Conservation (phyloP, 306 rosid species). For the Begonia masoniana region DNA sequence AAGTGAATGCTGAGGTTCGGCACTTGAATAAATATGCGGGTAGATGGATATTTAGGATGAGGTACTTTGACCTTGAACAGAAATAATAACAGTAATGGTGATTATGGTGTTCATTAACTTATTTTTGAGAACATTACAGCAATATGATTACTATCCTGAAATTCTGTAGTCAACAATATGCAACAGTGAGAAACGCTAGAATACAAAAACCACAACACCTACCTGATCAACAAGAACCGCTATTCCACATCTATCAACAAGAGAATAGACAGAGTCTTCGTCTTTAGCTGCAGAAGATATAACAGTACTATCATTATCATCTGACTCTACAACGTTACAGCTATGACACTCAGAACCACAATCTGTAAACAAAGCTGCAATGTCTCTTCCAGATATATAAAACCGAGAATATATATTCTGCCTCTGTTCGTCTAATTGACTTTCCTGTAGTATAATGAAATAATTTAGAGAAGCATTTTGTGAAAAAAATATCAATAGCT, state of each 20-base stretch:
- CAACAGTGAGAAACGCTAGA: too few relatives aligned
- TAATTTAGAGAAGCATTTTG: constrained; percentile 16
- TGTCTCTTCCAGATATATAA: constrained; percentile 80
- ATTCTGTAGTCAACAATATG: too few relatives aligned
- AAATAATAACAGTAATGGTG: neutral
- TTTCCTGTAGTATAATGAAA: constrained; percentile 40
- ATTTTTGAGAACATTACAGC: too few relatives aligned
- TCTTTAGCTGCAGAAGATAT: constrained; percentile 18
- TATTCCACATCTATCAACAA: constrained; percentile 96
- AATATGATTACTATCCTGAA: too few relatives aligned
- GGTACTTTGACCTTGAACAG: constrained; percentile 71
- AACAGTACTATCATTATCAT: constrained; percentile 20
- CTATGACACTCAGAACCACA: constrained; percentile 53
- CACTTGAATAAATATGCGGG: constrained; percentile 79
- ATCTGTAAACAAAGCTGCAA: constrained; percentile 84
- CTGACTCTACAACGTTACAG: constrained; percentile 34
- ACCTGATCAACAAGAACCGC: constrained; percentile 93
- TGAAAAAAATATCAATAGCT: constrained; percentile 9
- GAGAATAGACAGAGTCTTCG: constrained; percentile 39
- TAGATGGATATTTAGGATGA: constrained; percentile 86
- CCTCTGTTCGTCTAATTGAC: constrained; percentile 49
- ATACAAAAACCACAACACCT: constrained; percentile 6
- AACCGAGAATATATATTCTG: constrained; percentile 69
- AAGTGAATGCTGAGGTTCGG: constrained; percentile 93
- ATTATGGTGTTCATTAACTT: too few relatives aligned